phyloP scores from a whole-genome alignment of 1,284 basidiomycete species.

The Tilletia setariae region DNA sequence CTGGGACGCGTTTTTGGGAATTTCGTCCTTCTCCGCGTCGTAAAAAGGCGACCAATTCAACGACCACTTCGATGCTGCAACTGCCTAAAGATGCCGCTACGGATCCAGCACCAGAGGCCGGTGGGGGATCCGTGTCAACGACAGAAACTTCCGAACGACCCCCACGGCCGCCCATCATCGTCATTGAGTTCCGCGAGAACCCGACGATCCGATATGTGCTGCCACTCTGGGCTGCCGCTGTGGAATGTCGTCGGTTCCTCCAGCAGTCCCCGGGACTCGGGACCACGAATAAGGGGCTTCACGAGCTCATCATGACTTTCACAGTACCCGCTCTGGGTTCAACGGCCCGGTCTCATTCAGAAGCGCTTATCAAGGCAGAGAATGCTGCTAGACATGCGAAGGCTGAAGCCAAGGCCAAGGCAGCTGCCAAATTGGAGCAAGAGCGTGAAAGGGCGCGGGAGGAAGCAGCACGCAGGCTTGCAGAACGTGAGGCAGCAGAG shows the following conservation, averaged over 20 bases:
- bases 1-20: slow-evolving; percentile 47
- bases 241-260: not conserved
- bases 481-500: not conserved
- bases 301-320: slow-evolving; percentile 6
- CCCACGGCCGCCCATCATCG: slow-evolving; percentile 40
- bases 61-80: not conserved
- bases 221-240: slow-evolving; percentile 36
- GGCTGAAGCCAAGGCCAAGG: not conserved
- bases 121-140: not conserved
- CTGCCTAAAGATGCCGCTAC: not conserved
- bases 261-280: not conserved
- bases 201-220: slow-evolving; percentile 47
- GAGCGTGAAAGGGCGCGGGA: not conserved
- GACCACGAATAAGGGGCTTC: not conserved
- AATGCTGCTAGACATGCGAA: not conserved
- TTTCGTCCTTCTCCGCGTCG: slow-evolving; percentile 23
- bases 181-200: slow-evolving; percentile 53
- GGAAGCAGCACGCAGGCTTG: not conserved
- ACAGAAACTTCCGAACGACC: not conserved
- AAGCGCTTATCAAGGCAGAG: not conserved
- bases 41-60: too few species aligned
- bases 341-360: not conserved
- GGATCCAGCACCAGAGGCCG: not conserved
- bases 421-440: not conserved
- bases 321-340: not conserved